A percentile compares a stretch with the other conserved stretches of the same genome.
Conservation (phyloP, 1,284 basidiomycete genomes). For the Cryptococcus wingfieldii region DNA sequence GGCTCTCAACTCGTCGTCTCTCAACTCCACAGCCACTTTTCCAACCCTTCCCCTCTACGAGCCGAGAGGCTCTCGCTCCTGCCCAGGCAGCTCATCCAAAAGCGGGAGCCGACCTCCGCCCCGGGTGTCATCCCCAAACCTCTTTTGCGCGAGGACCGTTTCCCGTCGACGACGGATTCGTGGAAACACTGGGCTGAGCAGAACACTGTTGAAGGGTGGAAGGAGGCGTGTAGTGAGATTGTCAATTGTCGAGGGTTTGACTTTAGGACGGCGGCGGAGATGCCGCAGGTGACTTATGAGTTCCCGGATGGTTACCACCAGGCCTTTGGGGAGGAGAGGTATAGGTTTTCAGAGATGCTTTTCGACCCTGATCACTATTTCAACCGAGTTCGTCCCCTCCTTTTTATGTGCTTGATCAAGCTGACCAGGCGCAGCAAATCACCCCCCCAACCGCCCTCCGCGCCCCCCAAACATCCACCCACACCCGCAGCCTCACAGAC, state of each 20-base stretch:
- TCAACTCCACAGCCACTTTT: conserved; percentile 44
- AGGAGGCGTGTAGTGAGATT: conserved; percentile 80
- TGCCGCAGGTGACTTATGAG: conserved; percentile 61
- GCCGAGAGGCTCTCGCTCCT: conserved; percentile 34
- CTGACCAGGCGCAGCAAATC: conserved; percentile 15
- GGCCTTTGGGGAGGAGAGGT: conserved; percentile 78
- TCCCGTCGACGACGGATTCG: conserved; percentile 66
- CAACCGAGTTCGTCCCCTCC: conserved; percentile 56
- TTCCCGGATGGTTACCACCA: conserved; percentile 92
- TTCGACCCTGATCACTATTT: conserved; percentile 77
- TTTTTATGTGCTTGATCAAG: neutral
- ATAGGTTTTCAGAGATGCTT: conserved; percentile 80
- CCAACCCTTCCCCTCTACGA: conserved; percentile 24
- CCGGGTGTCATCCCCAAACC: conserved; percentile 60
- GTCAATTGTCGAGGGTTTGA: conserved; percentile 41
- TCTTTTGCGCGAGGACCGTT: conserved; percentile 67
- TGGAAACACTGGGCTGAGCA: conserved; percentile 81
- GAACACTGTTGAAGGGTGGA: conserved; percentile 87
- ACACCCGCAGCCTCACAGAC: conserved; percentile 57
- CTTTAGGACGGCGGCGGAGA: conserved; percentile 29
- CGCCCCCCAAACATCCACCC: conserved; percentile 50
- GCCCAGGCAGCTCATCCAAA: conserved; percentile 81
- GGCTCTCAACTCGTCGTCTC: conserved; percentile 42
- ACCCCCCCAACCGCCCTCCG: conserved; percentile 38
- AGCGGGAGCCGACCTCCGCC: conserved; percentile 63